These are phyloP conservation scores for Rubroshorea leprosula DNA, from an alignment of 345 rosid genomes.

Conservation along the genomic window DNA sequence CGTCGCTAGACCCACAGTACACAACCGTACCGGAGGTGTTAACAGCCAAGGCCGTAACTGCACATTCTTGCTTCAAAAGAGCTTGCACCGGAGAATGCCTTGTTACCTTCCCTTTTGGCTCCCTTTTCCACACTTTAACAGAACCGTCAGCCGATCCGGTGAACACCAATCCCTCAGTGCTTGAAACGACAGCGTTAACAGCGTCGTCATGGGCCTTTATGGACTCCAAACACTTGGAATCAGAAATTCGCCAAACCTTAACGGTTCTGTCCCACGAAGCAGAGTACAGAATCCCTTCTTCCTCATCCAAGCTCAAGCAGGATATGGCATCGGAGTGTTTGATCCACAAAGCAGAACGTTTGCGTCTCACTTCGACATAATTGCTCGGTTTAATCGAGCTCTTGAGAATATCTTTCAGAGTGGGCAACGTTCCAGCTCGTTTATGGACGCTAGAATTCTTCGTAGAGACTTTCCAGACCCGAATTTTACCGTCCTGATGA, in stretches of 20 bases:
- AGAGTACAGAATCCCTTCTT: constrained; percentile 61
- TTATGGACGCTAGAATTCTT: constrained; percentile 66
- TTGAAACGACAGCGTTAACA: constrained; percentile 66
- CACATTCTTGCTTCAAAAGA: constrained; percentile 74
- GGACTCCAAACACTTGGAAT: constrained; percentile 83
- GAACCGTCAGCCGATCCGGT: constrained; percentile 96
- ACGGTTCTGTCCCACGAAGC: constrained; percentile 93
- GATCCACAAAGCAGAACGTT: constrained; percentile 73
- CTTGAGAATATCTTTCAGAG: constrained; percentile 77
- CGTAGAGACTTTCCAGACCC: constrained; percentile 76
- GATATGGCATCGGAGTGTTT: constrained; percentile 87
- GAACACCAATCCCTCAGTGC: constrained; percentile 47
- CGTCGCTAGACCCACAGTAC: constrained; percentile 91
- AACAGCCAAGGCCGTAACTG: constrained; percentile 78
- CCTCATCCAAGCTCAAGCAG: constrained; percentile 66
- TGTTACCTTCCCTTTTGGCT: constrained; percentile 39
- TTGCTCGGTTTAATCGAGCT: constrained; percentile 83
- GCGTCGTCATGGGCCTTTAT: constrained; percentile 86
- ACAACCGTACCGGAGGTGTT: constrained; percentile 36
- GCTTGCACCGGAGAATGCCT: constrained; percentile 55
- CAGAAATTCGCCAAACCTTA: constrained; percentile 86
- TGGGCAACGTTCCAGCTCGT: constrained; percentile 78
- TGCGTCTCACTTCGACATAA: constrained; percentile 65
- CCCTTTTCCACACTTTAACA: constrained; percentile 80
- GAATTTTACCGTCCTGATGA: constrained; percentile 90